These are phyloP conservation scores for Epithele typhae DNA, from an alignment of 768 basidiomycete species.

Conservation along the genomic window DNA sequence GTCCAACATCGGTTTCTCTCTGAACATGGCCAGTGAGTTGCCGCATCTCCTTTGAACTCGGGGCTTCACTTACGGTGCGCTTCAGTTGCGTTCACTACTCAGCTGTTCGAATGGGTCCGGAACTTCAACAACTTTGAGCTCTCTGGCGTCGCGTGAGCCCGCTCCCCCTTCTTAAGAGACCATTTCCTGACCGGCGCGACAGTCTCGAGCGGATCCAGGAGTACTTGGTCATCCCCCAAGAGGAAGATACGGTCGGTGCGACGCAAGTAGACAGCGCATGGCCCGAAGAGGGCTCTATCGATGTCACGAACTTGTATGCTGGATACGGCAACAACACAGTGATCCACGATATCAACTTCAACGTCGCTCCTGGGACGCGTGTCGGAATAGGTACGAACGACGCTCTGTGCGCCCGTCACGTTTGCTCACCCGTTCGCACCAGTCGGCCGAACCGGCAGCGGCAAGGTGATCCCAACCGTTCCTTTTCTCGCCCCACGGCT, in stretches of 20 bases:
- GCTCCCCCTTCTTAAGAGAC: too few species aligned
- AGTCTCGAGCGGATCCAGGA: constrained; percentile 49
- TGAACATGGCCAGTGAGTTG: constrained; percentile 35
- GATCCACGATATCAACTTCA: constrained; percentile 43
- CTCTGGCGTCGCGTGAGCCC: constrained; percentile 20
- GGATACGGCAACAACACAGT: constrained; percentile 49
- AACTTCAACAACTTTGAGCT: constrained; percentile 39
- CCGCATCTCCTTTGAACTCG: too few species aligned
- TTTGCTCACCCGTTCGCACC: constrained; percentile 10
- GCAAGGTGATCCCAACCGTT: constrained; percentile 28
- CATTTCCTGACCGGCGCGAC: neutral
- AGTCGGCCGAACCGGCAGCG: constrained; percentile 54
- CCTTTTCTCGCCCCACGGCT: neutral
- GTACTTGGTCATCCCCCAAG: constrained; percentile 52
- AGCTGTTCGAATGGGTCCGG: constrained; percentile 46
- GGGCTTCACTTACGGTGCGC: constrained; percentile 30
- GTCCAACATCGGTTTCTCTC: constrained; percentile 32
- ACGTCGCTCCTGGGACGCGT: constrained; percentile 46
- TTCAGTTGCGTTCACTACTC: constrained; percentile 43
- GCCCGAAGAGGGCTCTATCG: constrained; percentile 51
- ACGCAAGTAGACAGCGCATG: constrained; percentile 39
- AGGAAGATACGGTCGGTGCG: constrained; percentile 25
- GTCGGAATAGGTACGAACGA: constrained; percentile 30
- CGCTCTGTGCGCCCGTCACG: too few species aligned
- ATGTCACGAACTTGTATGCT: constrained; percentile 47